Percentiles rank a stretch among this genome's conserved stretches.
These are phyloP conservation scores for Zygoascus ofunaensis DNA, from an alignment of 805 yeast genomes.

Conservation along the genomic window DNA sequence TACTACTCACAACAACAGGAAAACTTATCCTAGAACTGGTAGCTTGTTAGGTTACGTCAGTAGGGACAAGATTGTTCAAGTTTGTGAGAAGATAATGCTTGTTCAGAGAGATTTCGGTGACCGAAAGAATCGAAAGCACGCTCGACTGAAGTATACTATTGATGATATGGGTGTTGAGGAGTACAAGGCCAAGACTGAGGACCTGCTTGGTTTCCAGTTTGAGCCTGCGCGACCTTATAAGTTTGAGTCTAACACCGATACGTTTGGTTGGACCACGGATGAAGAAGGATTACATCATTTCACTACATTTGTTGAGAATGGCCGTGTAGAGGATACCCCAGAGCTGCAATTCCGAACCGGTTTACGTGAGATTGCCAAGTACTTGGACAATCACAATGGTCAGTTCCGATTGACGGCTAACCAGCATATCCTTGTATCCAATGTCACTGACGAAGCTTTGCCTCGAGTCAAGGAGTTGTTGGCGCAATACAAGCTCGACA, in stretches of 20 bases:
- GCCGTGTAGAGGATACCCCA: constrained; percentile 88
- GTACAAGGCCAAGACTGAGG: constrained; percentile 74
- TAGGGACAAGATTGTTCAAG: constrained; percentile 59
- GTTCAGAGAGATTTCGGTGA: constrained; percentile 95
- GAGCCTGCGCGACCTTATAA: constrained; percentile 62
- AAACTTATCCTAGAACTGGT: constrained; percentile 94
- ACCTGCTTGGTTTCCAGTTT: constrained; percentile 66
- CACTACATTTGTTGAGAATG: constrained; percentile 91
- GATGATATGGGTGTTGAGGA: constrained; percentile 88
- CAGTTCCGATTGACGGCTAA: constrained; percentile 93
- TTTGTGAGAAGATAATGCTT: constrained; percentile 84
- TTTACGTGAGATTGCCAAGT: constrained; percentile 65
- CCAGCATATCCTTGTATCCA: constrained; percentile 78
- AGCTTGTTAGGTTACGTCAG: constrained; percentile 71
- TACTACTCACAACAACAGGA: constrained; percentile 89
- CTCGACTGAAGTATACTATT: constrained; percentile 92
- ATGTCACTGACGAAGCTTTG: constrained; percentile 61
- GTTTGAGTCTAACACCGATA: constrained; percentile 80
- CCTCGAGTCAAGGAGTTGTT: constrained; percentile 52
- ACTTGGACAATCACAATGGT: constrained; percentile 55
- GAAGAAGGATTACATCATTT: constrained; percentile 71
- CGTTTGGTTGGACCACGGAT: constrained; percentile 89
- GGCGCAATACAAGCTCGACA: constrained; percentile 71
- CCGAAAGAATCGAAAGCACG: constrained; percentile 93
- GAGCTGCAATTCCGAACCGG: constrained; percentile 88